Base-by-base conservation (phyloP, 2,329 filamentous ascomycete genomes). In the Ceratocystis destructans region DNA sequence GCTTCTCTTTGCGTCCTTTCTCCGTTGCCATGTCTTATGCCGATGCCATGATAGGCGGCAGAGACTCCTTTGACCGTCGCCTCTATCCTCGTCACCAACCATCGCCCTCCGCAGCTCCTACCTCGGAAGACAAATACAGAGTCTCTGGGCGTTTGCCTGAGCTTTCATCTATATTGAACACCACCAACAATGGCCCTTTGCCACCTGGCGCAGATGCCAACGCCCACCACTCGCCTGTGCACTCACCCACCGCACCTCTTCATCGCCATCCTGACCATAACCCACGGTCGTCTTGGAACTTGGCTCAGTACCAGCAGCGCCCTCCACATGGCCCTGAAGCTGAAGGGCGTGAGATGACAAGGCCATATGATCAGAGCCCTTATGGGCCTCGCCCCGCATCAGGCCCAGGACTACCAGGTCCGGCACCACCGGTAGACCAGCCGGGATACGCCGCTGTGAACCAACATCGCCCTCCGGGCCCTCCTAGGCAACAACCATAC, bases 121-220 rank as follows among this genome's bases (percentile, higher is more conserved):
- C 45, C 7, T 48, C 50, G 3, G 50, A 55, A 12, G 50, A 55
- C 22, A 55, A 55, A 28, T 55, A 22, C 50, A 20, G 50, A 3
- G 10, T 12, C 10, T 55, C 50, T 15, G 12, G 20, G 50, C 61
- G 61, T 33, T 41, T 62, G 20, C 61, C 61, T 20, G 61, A 45
- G 37, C 61, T 62, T 44, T 62, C 61, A 25, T 25, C 61, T 22
- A 15, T 62, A 15, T 28, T 62, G 17, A 62, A 62, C 61, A 25
- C 50, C 20, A 20, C 48, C 20, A 20, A 7, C n/a, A 55, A 55
- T 25, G 50, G 50, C 1, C 50, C 22, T 25, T 25, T 25, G 50
- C 50, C 50, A 25, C 5, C 50, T 25, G 20, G 20, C 20, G 22
- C 20, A 22, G 22, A 22, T 22, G 46, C 46, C 22, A 17, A 22